phyloP scores from a whole-genome alignment of 495 filamentous ascomycete species.

The Neurospora terricola region DNA sequence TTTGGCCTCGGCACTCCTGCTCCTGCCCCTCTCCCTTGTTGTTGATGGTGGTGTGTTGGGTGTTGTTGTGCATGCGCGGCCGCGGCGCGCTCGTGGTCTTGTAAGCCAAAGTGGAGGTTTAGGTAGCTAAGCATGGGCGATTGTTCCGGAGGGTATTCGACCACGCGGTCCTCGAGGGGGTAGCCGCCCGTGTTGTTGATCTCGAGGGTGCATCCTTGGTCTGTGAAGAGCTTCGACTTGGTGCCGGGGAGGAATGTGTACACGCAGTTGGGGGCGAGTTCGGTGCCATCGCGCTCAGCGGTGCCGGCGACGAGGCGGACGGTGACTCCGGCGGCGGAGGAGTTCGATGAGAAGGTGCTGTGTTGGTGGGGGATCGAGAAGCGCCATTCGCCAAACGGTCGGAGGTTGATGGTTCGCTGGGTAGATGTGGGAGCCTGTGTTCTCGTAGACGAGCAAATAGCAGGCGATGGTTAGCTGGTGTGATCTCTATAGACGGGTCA shows the following conservation, averaged over 20 bases:
- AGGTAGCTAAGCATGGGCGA: constrained; percentile 73
- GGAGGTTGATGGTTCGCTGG: constrained; percentile 26
- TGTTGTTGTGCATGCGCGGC: constrained; percentile 16
- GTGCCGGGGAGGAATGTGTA: constrained; percentile 80
- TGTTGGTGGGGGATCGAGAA: constrained; percentile 73
- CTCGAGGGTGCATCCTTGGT: constrained; percentile 79
- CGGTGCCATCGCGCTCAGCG: constrained; percentile 92
- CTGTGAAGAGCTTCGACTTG: constrained; percentile 83
- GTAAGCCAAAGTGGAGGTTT: constrained; percentile 81
- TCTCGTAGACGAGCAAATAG: background rate
- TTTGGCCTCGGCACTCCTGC: background rate
- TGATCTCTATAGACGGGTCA: background rate
- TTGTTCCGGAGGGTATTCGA: constrained; percentile 65
- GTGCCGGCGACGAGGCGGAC: constrained; percentile 59
- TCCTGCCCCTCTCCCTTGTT: background rate
- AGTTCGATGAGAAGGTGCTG: constrained; percentile 18
- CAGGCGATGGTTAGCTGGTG: background rate
- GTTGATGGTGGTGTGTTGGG: background rate
- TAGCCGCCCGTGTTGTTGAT: constrained; percentile 38
- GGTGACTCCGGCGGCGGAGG: constrained; percentile 23
- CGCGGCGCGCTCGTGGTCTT: constrained; percentile 46
- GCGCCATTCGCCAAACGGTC: constrained; percentile 65
- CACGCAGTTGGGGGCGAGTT: constrained; percentile 68
- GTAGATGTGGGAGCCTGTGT: constrained; percentile 12
- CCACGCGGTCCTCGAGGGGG: constrained; percentile 29